Evolutionary conservation across 805 yeast genomes (phyloP), one percentile per base, ranked within the genome.

Genomic region (Naumovozyma baii): DNA sequence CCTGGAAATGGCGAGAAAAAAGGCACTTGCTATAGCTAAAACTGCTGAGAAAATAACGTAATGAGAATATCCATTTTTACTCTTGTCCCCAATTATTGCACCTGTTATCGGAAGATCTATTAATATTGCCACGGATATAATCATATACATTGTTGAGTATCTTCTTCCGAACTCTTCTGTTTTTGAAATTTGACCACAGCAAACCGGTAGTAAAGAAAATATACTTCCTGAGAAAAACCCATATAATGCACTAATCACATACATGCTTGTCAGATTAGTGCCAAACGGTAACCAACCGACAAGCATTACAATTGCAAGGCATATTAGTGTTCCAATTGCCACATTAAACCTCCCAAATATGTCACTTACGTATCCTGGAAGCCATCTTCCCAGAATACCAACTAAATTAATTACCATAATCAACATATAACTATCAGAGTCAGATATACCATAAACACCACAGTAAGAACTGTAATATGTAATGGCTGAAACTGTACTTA

Each of bases 211-310:
- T 39, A 76, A 54, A 3, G 80, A 68, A 46, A 75, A 66, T 1
- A 74, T 69, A 2, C 80, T 69, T 4, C 78, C 74, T 7, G 78
- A 68, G 42, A 67, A 62, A 38, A 76, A 67, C 4, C 82, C 83
- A 57, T 69, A 74, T 5, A 69, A 46, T 1, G 61, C 66, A 12
- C 74, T 59, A 45, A 74, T 74, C 2, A 62, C 69, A 44, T 60
- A 69, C 48, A 59, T 57, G 13, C 54, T 66, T 17, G 40, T 62
- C n/a, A 46, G 45, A 34, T 39, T 36, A 34, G 39, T 64, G 25
- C 62, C 72, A 41, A 52, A 63, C 34, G 63, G 69, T n/a, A 56
- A 52, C 63, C 72, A 63, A 3, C 63, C 58, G 3, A 64, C 57
- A 29, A 64, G 52, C 26, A 65, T 58, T 17, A 63, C 43, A 22